Percentiles rank a stretch among this genome's conserved stretches.
Evolutionary conservation across 2,329 filamentous ascomycete species (phyloP).

Genomic region (Setomelanomma holmii): DNA sequence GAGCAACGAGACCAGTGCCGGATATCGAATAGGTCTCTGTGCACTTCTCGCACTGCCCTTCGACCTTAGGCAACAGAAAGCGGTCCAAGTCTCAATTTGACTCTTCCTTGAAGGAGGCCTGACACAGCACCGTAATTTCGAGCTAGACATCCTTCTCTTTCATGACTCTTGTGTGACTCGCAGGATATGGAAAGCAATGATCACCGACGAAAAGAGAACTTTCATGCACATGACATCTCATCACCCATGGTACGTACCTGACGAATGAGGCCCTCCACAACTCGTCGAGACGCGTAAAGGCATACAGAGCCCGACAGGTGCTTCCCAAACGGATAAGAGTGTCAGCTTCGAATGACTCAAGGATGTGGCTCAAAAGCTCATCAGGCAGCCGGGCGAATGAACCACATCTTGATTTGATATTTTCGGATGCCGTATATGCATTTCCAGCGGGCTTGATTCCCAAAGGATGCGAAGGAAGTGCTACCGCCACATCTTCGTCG

Average conservation of each 20-base stretch:
- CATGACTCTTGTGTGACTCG: constrained; percentile 4
- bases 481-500: constrained; percentile 54
- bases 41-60: too few relatives aligned
- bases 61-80: background rate
- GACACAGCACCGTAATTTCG: too few relatives aligned
- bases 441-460: constrained; percentile 89
- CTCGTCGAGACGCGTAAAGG: constrained; percentile 83
- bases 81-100: background rate
- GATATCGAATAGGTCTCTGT: too few relatives aligned
- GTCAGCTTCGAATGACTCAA: constrained; percentile 75
- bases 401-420: constrained; percentile 72
- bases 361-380: constrained; percentile 75
- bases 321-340: constrained; percentile 71
- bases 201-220: constrained; percentile 9
- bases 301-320: constrained; percentile 86
- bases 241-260: constrained; percentile 67
- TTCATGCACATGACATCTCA: constrained; percentile 4
- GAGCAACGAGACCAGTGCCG: too few relatives aligned
- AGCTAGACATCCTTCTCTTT: background rate
- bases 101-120: too few relatives aligned
- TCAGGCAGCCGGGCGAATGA: constrained; percentile 75
- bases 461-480: constrained; percentile 79
- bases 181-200: background rate
- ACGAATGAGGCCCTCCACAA: constrained; percentile 88
- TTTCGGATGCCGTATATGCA: constrained; percentile 69